Percentiles rank a stretch among this genome's conserved stretches.
Conservation (phyloP, 176 grass and related monocot genomes). For the Tillandsia fasciculata region DNA sequence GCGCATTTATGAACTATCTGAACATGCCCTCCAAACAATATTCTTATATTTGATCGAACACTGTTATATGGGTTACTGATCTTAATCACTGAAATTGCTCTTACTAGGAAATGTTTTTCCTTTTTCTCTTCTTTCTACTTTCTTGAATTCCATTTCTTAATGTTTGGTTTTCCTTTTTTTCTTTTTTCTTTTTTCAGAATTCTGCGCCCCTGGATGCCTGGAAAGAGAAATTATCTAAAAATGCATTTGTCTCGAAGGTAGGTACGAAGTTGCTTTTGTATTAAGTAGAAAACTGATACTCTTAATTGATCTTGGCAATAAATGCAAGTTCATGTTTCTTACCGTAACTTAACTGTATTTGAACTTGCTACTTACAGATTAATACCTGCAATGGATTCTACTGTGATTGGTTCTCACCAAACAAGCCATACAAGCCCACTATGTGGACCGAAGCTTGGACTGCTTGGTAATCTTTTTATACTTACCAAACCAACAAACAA, state of each 20-base stretch:
- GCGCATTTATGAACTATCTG: no score
- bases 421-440: no score
- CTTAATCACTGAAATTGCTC: not conserved
- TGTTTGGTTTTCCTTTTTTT: slow-evolving; percentile 1
- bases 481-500: no score
- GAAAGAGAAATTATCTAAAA: slow-evolving; percentile 66
- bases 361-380: no score
- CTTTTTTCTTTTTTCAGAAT: slow-evolving; percentile 39
- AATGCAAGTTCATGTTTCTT: not conserved
- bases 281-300: not conserved
- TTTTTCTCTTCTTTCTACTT: slow-evolving; percentile 1
- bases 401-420: no score
- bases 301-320: not conserved
- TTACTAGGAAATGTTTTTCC: not conserved
- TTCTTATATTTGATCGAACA: no score
- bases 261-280: not conserved
- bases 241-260: slow-evolving; percentile 75
- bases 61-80: no score
- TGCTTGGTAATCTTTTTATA: no score
- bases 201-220: slow-evolving; percentile 30
- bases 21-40: no score
- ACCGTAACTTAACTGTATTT: no score
- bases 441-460: no score
- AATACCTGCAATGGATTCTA: no score
- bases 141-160: slow-evolving; percentile 5